Conservation (phyloP, 169 alveolate genomes). For the Plasmodium gaboni region DNA sequence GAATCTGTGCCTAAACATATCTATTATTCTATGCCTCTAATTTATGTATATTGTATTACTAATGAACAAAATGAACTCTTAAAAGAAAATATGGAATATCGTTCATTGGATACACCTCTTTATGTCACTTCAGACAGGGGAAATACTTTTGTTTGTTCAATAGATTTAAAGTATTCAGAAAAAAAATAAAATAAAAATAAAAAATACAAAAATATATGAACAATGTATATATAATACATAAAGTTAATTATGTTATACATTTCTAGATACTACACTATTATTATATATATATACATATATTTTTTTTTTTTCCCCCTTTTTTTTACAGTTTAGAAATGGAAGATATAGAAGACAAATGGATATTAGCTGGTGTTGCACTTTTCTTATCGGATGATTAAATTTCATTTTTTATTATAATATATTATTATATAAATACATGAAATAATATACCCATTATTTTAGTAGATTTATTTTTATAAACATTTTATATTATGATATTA, state of each 20-base stretch:
- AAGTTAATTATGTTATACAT: too few species aligned
- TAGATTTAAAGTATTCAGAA: slow-evolving; percentile 46
- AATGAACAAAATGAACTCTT: slow-evolving; percentile 51
- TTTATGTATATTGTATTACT: slow-evolving; percentile 53
- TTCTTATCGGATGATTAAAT: slow-evolving; percentile 91
- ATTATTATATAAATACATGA: background rate
- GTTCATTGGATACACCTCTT: slow-evolving; percentile 34
- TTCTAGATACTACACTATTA: background rate
- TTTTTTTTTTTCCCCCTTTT: background rate
- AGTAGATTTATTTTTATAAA: too few species aligned
- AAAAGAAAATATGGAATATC: slow-evolving; percentile 19
- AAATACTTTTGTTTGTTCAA: slow-evolving; percentile 55
- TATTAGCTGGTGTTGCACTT: slow-evolving; percentile 95
- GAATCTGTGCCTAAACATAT: slow-evolving; percentile 65
- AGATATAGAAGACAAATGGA: slow-evolving; percentile 89
- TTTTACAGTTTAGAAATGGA: slow-evolving; percentile 80
- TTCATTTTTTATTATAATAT: background rate
- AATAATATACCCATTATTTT: too few species aligned
- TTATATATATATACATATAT: background rate
- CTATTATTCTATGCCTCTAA: slow-evolving; percentile 58
- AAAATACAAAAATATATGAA: too few species aligned
- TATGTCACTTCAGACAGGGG: slow-evolving; percentile 69
- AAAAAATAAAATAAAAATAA: background rate
- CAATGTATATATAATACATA: too few species aligned
- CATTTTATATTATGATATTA: too few species aligned